A percentile compares a stretch with the other conserved stretches of the same genome.
These are phyloP conservation scores for Fusarium buxicola DNA, from an alignment of 2,329 filamentous ascomycete species.

Conservation along the genomic window DNA sequence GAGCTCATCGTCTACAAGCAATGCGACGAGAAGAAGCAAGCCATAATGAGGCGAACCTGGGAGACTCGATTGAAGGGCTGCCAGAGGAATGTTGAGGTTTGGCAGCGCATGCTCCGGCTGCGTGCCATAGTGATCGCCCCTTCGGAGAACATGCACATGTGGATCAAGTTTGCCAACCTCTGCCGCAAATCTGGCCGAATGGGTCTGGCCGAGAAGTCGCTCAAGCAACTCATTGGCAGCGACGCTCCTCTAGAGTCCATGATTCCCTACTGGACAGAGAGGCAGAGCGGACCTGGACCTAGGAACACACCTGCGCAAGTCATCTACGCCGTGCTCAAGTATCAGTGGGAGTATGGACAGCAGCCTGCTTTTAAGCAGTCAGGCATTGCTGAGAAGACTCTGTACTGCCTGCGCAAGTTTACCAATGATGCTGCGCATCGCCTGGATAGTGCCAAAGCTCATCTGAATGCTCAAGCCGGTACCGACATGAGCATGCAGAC, in stretches of 20 bases:
- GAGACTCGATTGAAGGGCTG: slow-evolving; percentile 94
- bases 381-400: slow-evolving; percentile 64
- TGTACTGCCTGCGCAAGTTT: slow-evolving; percentile 70
- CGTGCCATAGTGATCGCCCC: slow-evolving; percentile 92
- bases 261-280: slow-evolving; percentile 68
- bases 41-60: slow-evolving; percentile 93
- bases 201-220: slow-evolving; percentile 93
- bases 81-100: slow-evolving; percentile 96
- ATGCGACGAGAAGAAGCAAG: slow-evolving; percentile 87
- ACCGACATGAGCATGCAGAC: slow-evolving; percentile 58
- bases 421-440: slow-evolving; percentile 68
- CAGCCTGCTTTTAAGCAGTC: slow-evolving; percentile 58
- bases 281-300: slow-evolving; percentile 40
- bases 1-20: slow-evolving; percentile 99
- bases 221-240: slow-evolving; percentile 87
- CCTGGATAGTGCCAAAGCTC: slow-evolving; percentile 65
- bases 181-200: slow-evolving; percentile 96
- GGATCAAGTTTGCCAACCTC: slow-evolving; percentile 98
- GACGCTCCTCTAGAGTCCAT: slow-evolving; percentile 71
- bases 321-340: slow-evolving; percentile 97
- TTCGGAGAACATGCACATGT: slow-evolving; percentile 97
- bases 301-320: slow-evolving; percentile 77
- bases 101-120: slow-evolving; percentile 97
- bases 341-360: slow-evolving; percentile 90
- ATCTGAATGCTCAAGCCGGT: slow-evolving; percentile 59